Percentiles rank a stretch among this genome's conserved stretches.
Conservation (phyloP, 2,329 filamentous ascomycete genomes). For the Blastomyces gilchristii region DNA sequence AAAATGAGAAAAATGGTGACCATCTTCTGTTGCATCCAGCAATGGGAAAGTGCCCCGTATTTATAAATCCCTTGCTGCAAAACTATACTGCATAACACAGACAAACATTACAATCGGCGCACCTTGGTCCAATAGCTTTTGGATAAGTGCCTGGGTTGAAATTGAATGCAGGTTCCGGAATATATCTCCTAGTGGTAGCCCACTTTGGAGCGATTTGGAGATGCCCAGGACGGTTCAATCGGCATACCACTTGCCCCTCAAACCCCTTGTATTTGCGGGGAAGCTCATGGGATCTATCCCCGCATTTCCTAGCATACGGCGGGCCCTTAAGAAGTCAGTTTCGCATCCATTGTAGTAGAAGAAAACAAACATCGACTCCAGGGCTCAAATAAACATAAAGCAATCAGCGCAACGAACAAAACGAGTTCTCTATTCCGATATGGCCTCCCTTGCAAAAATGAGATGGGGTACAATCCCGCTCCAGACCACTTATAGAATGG, state of each 20-base stretch:
- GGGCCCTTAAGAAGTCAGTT: background rate
- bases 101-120: background rate
- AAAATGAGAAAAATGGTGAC: background rate
- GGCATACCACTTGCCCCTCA: background rate
- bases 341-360: background rate
- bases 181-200: background rate
- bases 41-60: background rate
- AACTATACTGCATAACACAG: background rate
- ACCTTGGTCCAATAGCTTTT: background rate
- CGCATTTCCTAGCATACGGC: background rate
- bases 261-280: background rate
- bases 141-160: background rate
- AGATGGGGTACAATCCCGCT: background rate
- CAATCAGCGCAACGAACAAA: background rate
- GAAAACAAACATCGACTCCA: background rate
- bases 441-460: background rate
- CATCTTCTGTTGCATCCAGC: background rate
- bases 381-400: background rate
- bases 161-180: background rate
- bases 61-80: background rate
- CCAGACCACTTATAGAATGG: background rate
- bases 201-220: background rate
- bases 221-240: background rate
- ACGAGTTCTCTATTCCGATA: background rate
- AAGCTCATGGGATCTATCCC: background rate